Evolutionary conservation across 2,329 filamentous ascomycete species (phyloP).

Genomic region (Diaporthe sp.): DNA sequence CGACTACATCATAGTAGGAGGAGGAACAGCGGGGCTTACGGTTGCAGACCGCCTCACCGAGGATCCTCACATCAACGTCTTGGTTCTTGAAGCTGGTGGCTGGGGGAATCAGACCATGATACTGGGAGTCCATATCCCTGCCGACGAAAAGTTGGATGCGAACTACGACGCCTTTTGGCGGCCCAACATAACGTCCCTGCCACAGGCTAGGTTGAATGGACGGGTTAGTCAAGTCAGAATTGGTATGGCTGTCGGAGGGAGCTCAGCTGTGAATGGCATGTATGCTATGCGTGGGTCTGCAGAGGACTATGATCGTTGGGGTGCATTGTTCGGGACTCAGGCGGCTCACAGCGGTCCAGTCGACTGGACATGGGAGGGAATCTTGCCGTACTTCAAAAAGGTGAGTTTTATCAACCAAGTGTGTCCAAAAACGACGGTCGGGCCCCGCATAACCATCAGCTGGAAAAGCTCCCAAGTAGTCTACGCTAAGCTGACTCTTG

Average conservation of each 20-base stretch:
- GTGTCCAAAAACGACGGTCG: too few species aligned
- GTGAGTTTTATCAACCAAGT: conserved; percentile 36
- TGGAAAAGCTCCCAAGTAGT: neutral
- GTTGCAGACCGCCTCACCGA: conserved; percentile 45
- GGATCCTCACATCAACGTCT: conserved; percentile 41
- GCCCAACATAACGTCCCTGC: conserved; percentile 44
- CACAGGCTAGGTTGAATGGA: conserved; percentile 47
- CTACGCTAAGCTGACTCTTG: neutral
- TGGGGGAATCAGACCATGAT: conserved; percentile 6
- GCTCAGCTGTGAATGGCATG: conserved; percentile 54
- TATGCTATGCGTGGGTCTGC: conserved; percentile 51
- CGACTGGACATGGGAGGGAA: conserved; percentile 50
- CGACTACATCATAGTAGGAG: conserved; percentile 44
- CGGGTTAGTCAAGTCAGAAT: conserved; percentile 43
- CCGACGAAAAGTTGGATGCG: neutral
- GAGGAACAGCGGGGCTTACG: conserved; percentile 44
- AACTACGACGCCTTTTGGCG: neutral
- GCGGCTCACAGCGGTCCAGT: conserved; percentile 32
- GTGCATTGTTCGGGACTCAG: conserved; percentile 47
- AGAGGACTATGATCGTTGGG: conserved; percentile 54
- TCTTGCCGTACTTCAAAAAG: conserved; percentile 52
- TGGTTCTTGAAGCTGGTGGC: conserved; percentile 45
- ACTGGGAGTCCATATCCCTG: neutral
- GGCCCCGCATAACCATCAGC: neutral
- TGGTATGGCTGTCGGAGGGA: conserved; percentile 53